Conservation (phyloP, 352 stramenopile species). For the Nothophytophthora sp. region DNA sequence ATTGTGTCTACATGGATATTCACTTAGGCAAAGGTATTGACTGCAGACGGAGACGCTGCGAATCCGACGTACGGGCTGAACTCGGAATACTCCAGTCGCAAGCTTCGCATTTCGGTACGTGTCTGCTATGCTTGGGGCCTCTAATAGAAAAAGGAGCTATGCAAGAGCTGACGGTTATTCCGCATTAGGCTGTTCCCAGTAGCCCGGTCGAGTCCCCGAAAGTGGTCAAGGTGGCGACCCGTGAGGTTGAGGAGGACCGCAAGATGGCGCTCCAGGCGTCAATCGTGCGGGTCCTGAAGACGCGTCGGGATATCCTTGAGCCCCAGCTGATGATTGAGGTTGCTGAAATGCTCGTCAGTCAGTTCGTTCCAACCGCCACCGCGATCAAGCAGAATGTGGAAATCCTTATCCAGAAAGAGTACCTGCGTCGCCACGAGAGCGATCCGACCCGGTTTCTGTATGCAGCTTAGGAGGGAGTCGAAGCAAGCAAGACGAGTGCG, state of each 20-base stretch:
- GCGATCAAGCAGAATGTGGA: constrained; percentile 82
- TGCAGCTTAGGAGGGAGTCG: too few relatives aligned
- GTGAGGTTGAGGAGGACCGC: constrained; percentile 86
- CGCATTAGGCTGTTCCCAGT: constrained; percentile 59
- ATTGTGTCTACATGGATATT: constrained; percentile 1
- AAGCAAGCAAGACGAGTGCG: too few relatives aligned
- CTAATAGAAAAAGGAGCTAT: too few relatives aligned
- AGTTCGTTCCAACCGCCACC: constrained; percentile 66
- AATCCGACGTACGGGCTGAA: constrained; percentile 45
- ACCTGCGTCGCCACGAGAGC: constrained; percentile 65
- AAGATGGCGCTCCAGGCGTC: constrained; percentile 87
- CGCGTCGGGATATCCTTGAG: constrained; percentile 72
- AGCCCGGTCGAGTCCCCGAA: constrained; percentile 74
- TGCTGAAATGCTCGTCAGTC: constrained; percentile 66
- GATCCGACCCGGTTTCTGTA: constrained; percentile 67
- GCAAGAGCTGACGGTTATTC: too few relatives aligned
- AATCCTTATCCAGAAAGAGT: constrained; percentile 87
- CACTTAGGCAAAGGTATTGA: constrained; percentile 44
- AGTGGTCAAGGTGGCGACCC: constrained; percentile 41
- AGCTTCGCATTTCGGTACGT: constrained; percentile 52
- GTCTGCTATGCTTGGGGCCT: neutral
- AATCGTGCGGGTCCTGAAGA: constrained; percentile 86
- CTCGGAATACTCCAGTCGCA: constrained; percentile 45
- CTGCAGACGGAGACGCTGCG: constrained; percentile 16
- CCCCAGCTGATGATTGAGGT: constrained; percentile 66